Evolutionary conservation across 805 yeast species (phyloP).

Genomic region (Saccharomyces cerevisiae): DNA sequence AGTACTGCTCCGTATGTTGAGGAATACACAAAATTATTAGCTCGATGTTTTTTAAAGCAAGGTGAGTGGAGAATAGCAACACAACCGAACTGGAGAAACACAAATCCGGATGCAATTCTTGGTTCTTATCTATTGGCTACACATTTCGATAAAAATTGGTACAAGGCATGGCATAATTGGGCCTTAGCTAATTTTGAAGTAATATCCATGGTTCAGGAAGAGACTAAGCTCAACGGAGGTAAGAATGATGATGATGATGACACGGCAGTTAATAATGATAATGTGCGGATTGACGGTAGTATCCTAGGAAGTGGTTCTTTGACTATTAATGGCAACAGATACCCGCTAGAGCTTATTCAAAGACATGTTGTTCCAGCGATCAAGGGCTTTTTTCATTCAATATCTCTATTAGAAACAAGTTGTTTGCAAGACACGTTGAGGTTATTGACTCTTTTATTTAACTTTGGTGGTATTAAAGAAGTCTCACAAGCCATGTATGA

Average conservation of each 20-base stretch:
- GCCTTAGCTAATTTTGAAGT: conserved; percentile 95
- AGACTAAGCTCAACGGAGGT: background rate
- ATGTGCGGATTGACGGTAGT: conserved; percentile 2
- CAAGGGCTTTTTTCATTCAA: conserved; percentile 86
- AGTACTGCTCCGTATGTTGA: conserved; percentile 54
- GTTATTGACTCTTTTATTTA: conserved; percentile 83
- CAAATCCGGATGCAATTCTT: conserved; percentile 68
- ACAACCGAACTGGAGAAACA: conserved; percentile 70
- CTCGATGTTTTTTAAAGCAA: conserved; percentile 89
- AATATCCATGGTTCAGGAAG: conserved; percentile 39
- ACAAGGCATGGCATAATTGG: conserved; percentile 99
- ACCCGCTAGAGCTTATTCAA: conserved; percentile 50
- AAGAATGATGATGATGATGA: background rate
- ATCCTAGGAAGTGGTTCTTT: conserved; percentile 21
- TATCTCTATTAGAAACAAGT: conserved; percentile 71
- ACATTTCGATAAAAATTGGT: conserved; percentile 86
- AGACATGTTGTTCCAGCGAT: conserved; percentile 91
- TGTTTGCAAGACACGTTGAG: conserved; percentile 86
- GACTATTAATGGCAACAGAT: conserved; percentile 21
- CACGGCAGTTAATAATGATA: background rate
- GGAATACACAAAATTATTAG: conserved; percentile 73
- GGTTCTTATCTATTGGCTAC: conserved; percentile 92
- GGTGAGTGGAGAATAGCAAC: conserved; percentile 94
- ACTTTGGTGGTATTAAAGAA: conserved; percentile 82
- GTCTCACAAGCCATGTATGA: conserved; percentile 80